These are phyloP conservation scores for Lenwebbia sp. DNA, from an alignment of 345 rosid species.

Conservation along the genomic window DNA sequence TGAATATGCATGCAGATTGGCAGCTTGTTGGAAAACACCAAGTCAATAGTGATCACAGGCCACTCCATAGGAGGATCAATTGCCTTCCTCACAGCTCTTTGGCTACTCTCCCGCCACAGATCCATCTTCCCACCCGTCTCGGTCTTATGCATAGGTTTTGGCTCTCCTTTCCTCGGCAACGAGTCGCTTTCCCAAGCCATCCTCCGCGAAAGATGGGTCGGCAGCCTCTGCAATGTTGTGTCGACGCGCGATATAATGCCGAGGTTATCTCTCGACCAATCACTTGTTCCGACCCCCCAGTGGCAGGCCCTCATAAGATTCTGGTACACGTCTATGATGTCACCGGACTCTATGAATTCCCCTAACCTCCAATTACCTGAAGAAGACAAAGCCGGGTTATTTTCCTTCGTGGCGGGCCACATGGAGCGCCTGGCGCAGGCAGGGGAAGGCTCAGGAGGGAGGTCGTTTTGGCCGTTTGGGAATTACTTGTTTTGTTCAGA, in stretches of 20 bases:
- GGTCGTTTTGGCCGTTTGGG: conserved; percentile 62
- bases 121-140: conserved; percentile 10
- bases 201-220: conserved; percentile 45
- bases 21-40: conserved; percentile 13
- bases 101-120: conserved; percentile 54
- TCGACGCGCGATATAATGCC: conserved; percentile 51
- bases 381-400: conserved; percentile 7
- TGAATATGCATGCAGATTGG: conserved; percentile 11
- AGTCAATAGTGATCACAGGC: conserved; percentile 57
- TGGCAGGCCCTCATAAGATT: conserved; percentile 8
- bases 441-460: conserved; percentile 4
- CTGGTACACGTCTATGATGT: conserved; percentile 17
- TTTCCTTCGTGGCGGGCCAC: neutral
- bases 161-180: conserved; percentile 68
- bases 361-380: conserved; percentile 4
- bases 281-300: conserved; percentile 1
- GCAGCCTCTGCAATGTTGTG: conserved; percentile 61
- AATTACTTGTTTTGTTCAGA: conserved; percentile 57
- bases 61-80: conserved; percentile 62
- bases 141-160: conserved; percentile 70
- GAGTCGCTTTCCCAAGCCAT: conserved; percentile 42
- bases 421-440: conserved; percentile 1
- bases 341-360: neutral
- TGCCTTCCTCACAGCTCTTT: conserved; percentile 56
- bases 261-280: conserved; percentile 33